These are phyloP conservation scores for Psidium friedrichsthalianum DNA, from an alignment of 345 rosid genomes.

Conservation along the genomic window DNA sequence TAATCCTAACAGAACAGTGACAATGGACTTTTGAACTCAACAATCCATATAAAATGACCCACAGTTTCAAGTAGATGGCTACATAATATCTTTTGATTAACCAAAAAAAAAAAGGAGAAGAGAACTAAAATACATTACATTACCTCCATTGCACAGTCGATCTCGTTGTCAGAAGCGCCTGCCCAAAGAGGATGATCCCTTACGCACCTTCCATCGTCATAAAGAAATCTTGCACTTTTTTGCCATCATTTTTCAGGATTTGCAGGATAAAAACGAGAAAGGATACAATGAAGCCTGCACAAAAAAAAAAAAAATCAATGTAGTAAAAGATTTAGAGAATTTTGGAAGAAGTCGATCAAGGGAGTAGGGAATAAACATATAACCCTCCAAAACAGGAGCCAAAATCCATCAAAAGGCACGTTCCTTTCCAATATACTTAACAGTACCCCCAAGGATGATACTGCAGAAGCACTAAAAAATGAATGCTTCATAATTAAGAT, in stretches of 20 bases:
- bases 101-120: neutral
- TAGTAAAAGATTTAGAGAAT: neutral
- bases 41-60: neutral
- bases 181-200: constrained; percentile 43
- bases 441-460: neutral
- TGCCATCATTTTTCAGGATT: constrained; percentile 42
- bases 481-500: neutral
- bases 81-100: neutral
- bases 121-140: neutral
- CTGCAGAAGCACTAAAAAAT: neutral
- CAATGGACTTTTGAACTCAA: neutral
- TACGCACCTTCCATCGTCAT: constrained; percentile 34
- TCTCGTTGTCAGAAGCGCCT: constrained; percentile 26
- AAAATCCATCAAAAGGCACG: neutral
- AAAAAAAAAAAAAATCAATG: too few species aligned
- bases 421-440: neutral
- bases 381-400: neutral
- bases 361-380: neutral
- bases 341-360: neutral
- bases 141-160: constrained; percentile 26
- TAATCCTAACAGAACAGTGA: neutral
- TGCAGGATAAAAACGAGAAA: constrained; percentile 32
- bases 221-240: constrained; percentile 43
- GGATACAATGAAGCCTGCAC: constrained; percentile 54
- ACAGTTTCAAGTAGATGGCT: neutral